Conservation (phyloP, 257 asterid species). For the Mentha longifolia region DNA sequence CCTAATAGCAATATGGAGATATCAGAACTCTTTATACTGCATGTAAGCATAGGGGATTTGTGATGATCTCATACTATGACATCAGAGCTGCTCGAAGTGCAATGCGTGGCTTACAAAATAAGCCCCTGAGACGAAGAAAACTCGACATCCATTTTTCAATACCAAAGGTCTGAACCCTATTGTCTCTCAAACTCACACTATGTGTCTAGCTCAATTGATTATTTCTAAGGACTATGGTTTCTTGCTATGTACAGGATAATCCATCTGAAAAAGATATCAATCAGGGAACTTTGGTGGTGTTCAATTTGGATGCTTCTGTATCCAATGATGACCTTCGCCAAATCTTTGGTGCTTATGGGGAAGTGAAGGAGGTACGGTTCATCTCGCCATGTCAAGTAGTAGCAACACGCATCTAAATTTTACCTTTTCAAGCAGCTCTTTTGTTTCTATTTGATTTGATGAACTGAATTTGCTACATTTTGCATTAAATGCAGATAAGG, state of each 20-base stretch:
- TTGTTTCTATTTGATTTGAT: slow-evolving; percentile 17
- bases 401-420: not conserved
- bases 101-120: slow-evolving; percentile 83
- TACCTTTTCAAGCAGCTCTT: not conserved
- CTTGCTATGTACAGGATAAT: slow-evolving; percentile 65
- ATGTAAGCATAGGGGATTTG: slow-evolving; percentile 98
- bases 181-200: not conserved
- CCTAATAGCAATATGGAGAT: slow-evolving; percentile 86
- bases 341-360: slow-evolving; percentile 95
- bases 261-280: slow-evolving; percentile 95
- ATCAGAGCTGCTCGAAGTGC: slow-evolving; percentile 97
- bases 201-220: not conserved
- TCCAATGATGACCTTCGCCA: slow-evolving; percentile 91
- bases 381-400: slow-evolving; percentile 17
- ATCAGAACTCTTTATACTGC: slow-evolving; percentile 94
- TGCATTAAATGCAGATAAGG: slow-evolving; percentile 65
- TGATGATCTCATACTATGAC: slow-evolving; percentile 99
- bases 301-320: slow-evolving; percentile 95
- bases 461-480: slow-evolving; percentile 33
- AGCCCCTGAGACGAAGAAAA: slow-evolving; percentile 88
- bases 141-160: slow-evolving; percentile 97
- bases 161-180: slow-evolving; percentile 67
- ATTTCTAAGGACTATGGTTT: slow-evolving; percentile 23
- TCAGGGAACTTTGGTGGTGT: slow-evolving; percentile 96
- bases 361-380: slow-evolving; percentile 85